A percentile compares a stretch with the other conserved stretches of the same genome.
Evolutionary conservation across 78 protist genomes (phyloP).

Genomic region (Dictyostelium brefeldianum): DNA sequence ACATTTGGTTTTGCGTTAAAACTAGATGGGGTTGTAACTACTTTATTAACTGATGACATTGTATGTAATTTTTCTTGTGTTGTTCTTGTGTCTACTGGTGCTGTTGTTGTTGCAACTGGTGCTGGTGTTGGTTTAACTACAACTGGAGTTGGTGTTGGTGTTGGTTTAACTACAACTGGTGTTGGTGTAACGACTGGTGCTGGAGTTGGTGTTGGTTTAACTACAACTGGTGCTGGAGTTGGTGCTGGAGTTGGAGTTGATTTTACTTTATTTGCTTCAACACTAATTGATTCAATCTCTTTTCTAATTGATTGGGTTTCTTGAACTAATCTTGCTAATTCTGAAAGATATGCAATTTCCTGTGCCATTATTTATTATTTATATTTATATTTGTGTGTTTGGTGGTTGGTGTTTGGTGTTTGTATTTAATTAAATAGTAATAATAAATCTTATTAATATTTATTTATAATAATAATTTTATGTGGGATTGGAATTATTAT

Average conservation of each 20-base stretch:
- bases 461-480: no score
- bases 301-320: constrained; percentile 51
- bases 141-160: constrained; percentile 23
- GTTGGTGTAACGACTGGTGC: constrained; percentile 38
- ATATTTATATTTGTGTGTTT: neutral
- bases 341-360: constrained; percentile 13
- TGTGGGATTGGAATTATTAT: no score
- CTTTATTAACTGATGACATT: constrained; percentile 9
- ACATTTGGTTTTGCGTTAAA: neutral
- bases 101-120: neutral
- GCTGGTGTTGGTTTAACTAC: constrained; percentile 13
- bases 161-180: neutral
- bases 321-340: constrained; percentile 33
- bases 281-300: constrained; percentile 55
- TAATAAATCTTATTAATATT: no score
- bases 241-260: constrained; percentile 23
- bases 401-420: no score
- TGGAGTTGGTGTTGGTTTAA: constrained; percentile 39
- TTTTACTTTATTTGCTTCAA: constrained; percentile 44
- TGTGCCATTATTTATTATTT: constrained; percentile 7
- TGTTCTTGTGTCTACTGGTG: constrained; percentile 15
- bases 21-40: constrained; percentile 5
- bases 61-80: neutral
- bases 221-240: constrained; percentile 19
- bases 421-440: no score